Evolutionary conservation across 805 yeast species (phyloP).

Genomic region (Lachancea sp.): DNA sequence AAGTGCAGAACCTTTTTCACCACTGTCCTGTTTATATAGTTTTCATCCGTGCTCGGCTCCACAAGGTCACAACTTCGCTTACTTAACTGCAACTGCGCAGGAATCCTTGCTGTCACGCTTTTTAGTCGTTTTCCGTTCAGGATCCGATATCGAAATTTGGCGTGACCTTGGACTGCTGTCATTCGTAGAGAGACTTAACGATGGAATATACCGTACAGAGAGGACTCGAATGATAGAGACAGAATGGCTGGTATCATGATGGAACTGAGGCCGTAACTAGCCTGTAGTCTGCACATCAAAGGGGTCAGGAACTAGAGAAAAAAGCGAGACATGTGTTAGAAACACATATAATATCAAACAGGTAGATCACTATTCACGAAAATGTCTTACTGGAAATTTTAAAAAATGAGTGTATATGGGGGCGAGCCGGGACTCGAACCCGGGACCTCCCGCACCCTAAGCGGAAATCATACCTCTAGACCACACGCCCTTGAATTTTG

Average conservation of each 20-base stretch:
- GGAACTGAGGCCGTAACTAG: too few species aligned
- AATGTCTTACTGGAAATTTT: too few species aligned
- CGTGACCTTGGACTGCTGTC: conserved; percentile 4
- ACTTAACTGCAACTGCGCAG: neutral
- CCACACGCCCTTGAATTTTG: conserved; percentile 10
- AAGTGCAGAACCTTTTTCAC: neutral
- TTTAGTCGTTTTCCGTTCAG: neutral
- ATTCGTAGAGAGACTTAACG: conserved; percentile 1
- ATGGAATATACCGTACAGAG: neutral
- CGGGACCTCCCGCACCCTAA: conserved; percentile 24
- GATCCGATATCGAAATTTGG: conserved; percentile 7
- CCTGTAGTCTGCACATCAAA: too few species aligned
- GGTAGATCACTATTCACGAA: too few species aligned
- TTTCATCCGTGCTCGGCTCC: conserved; percentile 4
- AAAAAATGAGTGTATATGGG: conserved; percentile 3
- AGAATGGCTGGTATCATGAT: too few species aligned
- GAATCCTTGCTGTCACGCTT: neutral
- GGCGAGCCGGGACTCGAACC: conserved; percentile 23
- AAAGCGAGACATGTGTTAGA: too few species aligned
- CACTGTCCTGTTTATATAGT: conserved; percentile 4
- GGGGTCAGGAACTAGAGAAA: too few species aligned
- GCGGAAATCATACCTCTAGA: conserved; percentile 20
- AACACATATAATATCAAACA: too few species aligned
- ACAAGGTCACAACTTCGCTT: neutral
- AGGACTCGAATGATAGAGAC: neutral